Evolutionary conservation across 2,329 filamentous ascomycete genomes (phyloP), one percentile per base, ranked within the genome.

Genomic region (Bipolaris gigantea): DNA sequence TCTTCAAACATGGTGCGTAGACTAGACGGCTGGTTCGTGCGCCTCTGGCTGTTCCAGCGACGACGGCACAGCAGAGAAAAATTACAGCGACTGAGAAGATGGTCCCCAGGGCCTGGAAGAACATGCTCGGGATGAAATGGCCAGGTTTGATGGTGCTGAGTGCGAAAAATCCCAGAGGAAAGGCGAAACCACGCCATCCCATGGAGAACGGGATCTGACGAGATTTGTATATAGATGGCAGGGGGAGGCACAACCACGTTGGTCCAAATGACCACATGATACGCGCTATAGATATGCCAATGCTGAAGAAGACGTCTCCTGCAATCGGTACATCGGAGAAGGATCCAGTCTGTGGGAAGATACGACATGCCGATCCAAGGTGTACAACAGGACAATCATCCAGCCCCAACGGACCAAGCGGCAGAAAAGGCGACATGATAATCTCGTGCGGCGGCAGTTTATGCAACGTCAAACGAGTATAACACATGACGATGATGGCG

Each of bases 381-480:
- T 79, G 75, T 54, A 82, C 75, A 25, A 88, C 83, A 0, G 77
- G 81, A 65, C 83, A 89, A 1, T 84, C 85, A 13, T 86, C 87
- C 68, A 88, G 85, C 0, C 86, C 86, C 0, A 89, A 73, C 0
- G 87, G 86, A 0, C 87, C 86, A 0, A 89, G 76, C 0, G 87
- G 87, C 0, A 90, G 74, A 60, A 89, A 88, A 6, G 85, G 82
- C 2, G 83, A 87, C 9, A 89, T 85, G 39, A 89, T 85, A 50
- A 85, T 83, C 65, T 89, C 87, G 44, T 82, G 79, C 1, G 85
- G 82, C 0, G 87, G 87, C 13, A 89, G 78, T 35, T 85, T 84
- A 71, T 89, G 83, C 2, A 89, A 70, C 4, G 83, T 85, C 9
- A 90, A 77, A 10, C 87, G 84, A 55, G 87, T 84, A 65, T 88